Percentiles rank a stretch among this genome's conserved stretches.
phyloP scores from a whole-genome alignment of 805 yeast genomes.

The Wickerhamiella cacticola region DNA sequence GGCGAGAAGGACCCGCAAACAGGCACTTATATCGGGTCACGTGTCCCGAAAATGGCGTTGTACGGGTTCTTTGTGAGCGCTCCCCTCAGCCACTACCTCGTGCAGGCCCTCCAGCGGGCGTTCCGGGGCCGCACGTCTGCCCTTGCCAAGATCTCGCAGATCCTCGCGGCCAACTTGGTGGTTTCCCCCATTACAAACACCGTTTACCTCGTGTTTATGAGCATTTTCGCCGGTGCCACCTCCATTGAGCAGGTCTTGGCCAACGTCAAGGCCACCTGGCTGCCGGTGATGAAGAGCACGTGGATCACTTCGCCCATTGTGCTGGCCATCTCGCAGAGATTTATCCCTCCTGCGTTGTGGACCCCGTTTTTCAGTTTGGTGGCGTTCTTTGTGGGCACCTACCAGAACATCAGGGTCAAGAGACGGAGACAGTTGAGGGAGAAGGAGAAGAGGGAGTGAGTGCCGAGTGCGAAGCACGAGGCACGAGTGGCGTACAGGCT shows the following conservation, averaged over 20 bases:
- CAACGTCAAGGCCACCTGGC: constrained; percentile 25
- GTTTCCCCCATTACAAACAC: constrained; percentile 28
- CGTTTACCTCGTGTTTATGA: constrained; percentile 28
- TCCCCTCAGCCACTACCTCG: constrained; percentile 30
- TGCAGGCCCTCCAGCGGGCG: constrained; percentile 27
- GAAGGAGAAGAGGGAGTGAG: constrained; percentile 9
- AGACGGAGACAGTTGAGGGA: constrained; percentile 16
- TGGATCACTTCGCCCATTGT: constrained; percentile 32
- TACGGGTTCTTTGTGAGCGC: constrained; percentile 31
- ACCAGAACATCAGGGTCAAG: constrained; percentile 31
- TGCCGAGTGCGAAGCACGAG: background rate
- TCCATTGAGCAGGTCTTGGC: constrained; percentile 23
- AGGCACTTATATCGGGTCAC: constrained; percentile 26
- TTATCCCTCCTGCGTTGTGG: constrained; percentile 32
- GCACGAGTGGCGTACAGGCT: no score
- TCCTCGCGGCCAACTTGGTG: constrained; percentile 28
- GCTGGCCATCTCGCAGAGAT: constrained; percentile 30
- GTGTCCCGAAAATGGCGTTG: constrained; percentile 31
- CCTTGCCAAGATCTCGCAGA: constrained; percentile 27
- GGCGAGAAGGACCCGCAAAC: constrained; percentile 30
- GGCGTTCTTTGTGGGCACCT: constrained; percentile 30
- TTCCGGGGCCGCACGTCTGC: constrained; percentile 26
- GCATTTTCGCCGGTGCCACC: constrained; percentile 30
- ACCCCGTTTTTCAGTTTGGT: constrained; percentile 32
- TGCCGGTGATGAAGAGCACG: constrained; percentile 28